Conservation (phyloP, 805 yeast species). For the Candida sithepensis region DNA sequence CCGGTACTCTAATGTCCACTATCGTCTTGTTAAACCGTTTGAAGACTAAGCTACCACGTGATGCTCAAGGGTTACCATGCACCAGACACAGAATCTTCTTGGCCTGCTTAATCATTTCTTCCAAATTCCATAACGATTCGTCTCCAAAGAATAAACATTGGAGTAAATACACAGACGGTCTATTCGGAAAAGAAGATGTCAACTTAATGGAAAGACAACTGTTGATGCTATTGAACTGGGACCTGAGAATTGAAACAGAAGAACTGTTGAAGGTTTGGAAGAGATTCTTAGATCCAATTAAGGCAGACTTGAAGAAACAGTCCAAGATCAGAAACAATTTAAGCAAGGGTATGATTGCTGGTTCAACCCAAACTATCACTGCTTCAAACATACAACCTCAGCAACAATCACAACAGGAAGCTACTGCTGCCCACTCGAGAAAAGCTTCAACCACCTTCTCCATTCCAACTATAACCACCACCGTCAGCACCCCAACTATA, state of each 20-base stretch:
- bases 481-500: background rate
- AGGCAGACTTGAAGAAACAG: constrained; percentile 31
- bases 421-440: background rate
- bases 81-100: constrained; percentile 76
- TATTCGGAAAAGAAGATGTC: constrained; percentile 64
- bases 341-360: constrained; percentile 26
- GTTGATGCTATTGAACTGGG: constrained; percentile 67
- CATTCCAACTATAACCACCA: background rate
- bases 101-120: constrained; percentile 68
- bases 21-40: constrained; percentile 63
- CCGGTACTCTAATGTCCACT: constrained; percentile 74
- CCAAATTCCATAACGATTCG: constrained; percentile 74
- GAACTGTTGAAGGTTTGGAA: constrained; percentile 41
- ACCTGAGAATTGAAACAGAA: constrained; percentile 44
- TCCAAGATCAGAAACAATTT: constrained; percentile 28
- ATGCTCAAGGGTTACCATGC: constrained; percentile 74
- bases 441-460: background rate
- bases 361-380: constrained; percentile 28
- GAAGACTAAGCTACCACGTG: constrained; percentile 57
- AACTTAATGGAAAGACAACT: constrained; percentile 80
- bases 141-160: constrained; percentile 77
- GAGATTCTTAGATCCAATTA: constrained; percentile 51
- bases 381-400: constrained; percentile 2
- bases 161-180: constrained; percentile 75
- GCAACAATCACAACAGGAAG: background rate